Conservation (phyloP, 2,329 filamentous ascomycete genomes). For the Colletotrichum eremochloae region DNA sequence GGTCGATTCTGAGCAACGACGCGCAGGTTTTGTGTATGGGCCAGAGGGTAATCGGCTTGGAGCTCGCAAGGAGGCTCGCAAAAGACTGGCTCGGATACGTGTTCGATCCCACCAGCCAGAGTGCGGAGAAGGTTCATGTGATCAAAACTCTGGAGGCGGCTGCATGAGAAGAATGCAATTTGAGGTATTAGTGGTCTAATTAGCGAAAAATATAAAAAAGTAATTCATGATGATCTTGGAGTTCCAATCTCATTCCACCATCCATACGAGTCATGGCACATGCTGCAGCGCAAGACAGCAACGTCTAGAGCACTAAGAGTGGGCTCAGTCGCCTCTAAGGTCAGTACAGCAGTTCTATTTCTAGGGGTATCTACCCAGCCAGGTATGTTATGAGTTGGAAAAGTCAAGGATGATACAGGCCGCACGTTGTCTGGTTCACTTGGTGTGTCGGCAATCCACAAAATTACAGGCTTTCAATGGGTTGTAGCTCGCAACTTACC, state of each 20-base stretch:
- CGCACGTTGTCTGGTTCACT: background rate
- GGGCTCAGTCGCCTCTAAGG: background rate
- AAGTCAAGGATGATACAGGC: background rate
- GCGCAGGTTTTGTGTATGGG: conserved; percentile 91
- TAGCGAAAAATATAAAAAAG: background rate
- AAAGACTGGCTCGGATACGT: conserved; percentile 88
- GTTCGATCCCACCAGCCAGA: conserved; percentile 73
- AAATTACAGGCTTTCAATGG: background rate
- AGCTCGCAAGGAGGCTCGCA: conserved; percentile 81
- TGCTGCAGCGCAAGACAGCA: background rate
- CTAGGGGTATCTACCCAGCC: background rate
- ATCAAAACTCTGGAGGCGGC: conserved; percentile 55
- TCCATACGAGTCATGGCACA: background rate
- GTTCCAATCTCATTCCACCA: background rate
- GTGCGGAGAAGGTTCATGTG: conserved; percentile 60
- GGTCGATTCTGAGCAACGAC: conserved; percentile 85
- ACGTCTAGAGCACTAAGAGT: background rate
- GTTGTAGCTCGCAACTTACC: background rate
- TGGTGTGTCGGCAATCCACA: background rate
- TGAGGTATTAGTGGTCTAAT: background rate
- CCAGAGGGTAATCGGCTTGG: conserved; percentile 84
- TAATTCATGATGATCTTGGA: background rate
- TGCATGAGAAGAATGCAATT: conserved; percentile 40
- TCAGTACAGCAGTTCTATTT: background rate
- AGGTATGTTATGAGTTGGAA: background rate